These are phyloP conservation scores for Pleurotus platypus DNA, from an alignment of 768 basidiomycete genomes.

Conservation along the genomic window DNA sequence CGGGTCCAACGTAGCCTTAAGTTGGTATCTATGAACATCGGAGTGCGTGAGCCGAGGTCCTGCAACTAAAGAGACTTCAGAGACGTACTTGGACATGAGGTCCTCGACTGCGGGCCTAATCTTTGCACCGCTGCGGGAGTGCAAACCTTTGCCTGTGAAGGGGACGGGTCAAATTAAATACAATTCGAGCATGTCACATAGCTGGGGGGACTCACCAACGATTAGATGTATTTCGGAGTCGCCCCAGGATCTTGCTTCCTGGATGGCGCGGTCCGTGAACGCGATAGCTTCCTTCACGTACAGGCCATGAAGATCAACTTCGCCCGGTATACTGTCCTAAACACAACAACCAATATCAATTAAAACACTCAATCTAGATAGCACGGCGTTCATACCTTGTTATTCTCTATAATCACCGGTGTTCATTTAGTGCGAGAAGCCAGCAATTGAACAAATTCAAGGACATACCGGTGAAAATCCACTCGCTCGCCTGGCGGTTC, in stretches of 20 bases:
- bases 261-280: slow-evolving; percentile 66
- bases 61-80: not conserved
- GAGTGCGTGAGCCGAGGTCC: not conserved
- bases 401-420: slow-evolving; percentile 54
- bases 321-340: slow-evolving; percentile 65
- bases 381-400: slow-evolving; percentile 42
- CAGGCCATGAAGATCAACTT: slow-evolving; percentile 87
- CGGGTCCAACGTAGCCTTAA: slow-evolving; percentile 74
- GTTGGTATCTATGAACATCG: slow-evolving; percentile 50
- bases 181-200: not conserved
- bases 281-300: slow-evolving; percentile 91
- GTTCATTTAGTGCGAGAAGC: not conserved
- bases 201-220: slow-evolving; percentile 56
- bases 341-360: not conserved
- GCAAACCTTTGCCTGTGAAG: slow-evolving; percentile 75
- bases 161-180: not conserved
- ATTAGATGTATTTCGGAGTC: slow-evolving; percentile 72
- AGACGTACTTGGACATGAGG: slow-evolving; percentile 71
- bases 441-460: not conserved
- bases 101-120: slow-evolving; percentile 90
- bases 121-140: slow-evolving; percentile 79
- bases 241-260: slow-evolving; percentile 60
- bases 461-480: slow-evolving; percentile 76
- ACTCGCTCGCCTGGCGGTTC: slow-evolving; percentile 79
- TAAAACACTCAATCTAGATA: not conserved